Evolutionary conservation across 1,139 yeast genomes (phyloP).

Genomic region (Pneumocystis sp.): DNA sequence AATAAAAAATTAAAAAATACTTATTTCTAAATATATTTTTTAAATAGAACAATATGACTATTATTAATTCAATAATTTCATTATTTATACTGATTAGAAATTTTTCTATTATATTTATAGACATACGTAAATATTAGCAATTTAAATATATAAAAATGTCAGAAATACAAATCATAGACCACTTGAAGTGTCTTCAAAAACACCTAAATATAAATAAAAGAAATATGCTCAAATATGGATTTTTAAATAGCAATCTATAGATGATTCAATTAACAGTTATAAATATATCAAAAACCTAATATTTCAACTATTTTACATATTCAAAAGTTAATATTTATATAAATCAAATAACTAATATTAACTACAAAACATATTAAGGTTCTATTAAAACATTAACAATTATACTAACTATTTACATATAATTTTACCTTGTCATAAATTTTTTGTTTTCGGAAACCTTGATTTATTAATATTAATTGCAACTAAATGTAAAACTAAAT

Average conservation of each 20-base stretch:
- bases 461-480: neutral
- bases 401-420: neutral
- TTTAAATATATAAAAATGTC: neutral
- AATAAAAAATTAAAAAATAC: too few species aligned
- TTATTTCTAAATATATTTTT: too few species aligned
- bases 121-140: too few species aligned
- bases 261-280: neutral
- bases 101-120: too few species aligned
- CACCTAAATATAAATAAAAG: too few species aligned
- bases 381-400: neutral
- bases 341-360: neutral
- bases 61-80: too few species aligned
- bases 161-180: neutral
- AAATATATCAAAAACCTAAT: too few species aligned
- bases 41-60: too few species aligned
- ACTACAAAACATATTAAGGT: neutral
- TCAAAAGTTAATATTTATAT: too few species aligned
- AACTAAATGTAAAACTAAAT: neutral
- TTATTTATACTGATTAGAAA: too few species aligned
- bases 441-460: slow-evolving; percentile 14
- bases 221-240: neutral
- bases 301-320: too few species aligned
- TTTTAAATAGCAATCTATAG: neutral
- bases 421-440: slow-evolving; percentile 3
- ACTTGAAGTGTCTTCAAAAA: neutral